Percentiles rank a stretch among this genome's conserved stretches.
These are phyloP conservation scores for Plenodomus lindquistii DNA, from an alignment of 2,329 filamentous ascomycete genomes.

Conservation along the genomic window DNA sequence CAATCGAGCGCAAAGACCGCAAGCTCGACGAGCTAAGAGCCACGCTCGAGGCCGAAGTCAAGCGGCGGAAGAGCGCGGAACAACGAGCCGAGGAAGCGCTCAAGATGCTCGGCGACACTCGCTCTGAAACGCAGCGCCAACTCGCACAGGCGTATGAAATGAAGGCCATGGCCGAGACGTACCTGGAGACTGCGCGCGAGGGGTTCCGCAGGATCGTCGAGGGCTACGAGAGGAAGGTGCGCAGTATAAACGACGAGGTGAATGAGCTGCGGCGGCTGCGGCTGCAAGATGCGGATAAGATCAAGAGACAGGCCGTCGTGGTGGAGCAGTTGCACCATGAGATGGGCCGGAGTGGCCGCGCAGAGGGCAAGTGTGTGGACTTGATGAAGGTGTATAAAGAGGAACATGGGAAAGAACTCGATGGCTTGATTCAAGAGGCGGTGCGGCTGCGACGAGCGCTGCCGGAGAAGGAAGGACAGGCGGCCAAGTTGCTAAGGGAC, in stretches of 20 bases:
- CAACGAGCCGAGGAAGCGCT: conserved; percentile 65
- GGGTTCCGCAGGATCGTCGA: conserved; percentile 71
- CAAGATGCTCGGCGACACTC: conserved; percentile 65
- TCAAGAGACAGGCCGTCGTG: conserved; percentile 64
- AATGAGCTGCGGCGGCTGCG: conserved; percentile 35
- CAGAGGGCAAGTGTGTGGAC: conserved; percentile 64
- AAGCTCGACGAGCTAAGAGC: conserved; percentile 71
- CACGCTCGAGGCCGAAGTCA: conserved; percentile 66
- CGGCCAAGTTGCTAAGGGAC: conserved; percentile 62
- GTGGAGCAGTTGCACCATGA: conserved; percentile 75
- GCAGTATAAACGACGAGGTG: conserved; percentile 57
- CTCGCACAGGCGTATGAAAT: conserved; percentile 60
- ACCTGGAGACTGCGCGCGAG: conserved; percentile 70
- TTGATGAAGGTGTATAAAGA: conserved; percentile 68
- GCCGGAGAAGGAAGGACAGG: conserved; percentile 62
- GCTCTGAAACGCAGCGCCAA: conserved; percentile 62
- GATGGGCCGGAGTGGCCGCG: conserved; percentile 61
- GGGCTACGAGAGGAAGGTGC: conserved; percentile 46
- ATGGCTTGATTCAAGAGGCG: conserved; percentile 62
- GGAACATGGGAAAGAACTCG: conserved; percentile 65
- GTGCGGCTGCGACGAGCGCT: conserved; percentile 60
- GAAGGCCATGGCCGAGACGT: conserved; percentile 58
- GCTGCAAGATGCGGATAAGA: conserved; percentile 38
- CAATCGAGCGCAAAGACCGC: conserved; percentile 72
- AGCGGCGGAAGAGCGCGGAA: conserved; percentile 62